Base-by-base conservation (phyloP, 257 asterid genomes). In the Echium plantagineum region DNA sequence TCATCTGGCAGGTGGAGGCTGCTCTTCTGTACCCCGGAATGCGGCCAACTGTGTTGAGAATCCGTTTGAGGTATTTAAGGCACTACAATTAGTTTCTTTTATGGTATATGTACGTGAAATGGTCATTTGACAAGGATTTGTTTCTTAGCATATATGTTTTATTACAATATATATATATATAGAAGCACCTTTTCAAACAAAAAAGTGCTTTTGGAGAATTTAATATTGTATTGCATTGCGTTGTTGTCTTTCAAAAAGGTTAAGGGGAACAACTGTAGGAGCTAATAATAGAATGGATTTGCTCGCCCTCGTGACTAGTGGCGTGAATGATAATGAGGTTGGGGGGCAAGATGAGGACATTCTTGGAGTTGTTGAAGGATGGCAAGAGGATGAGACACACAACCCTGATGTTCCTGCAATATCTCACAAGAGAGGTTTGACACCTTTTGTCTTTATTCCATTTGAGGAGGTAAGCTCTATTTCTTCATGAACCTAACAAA, bases 371-470 rank as follows among this genome's bases (percentile, higher is more conserved):
- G 97, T 91, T 22, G 95, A 80, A 77, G 80, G 87, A 38, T 91
- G 98, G 98, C 77, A 83, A 42, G 97, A 88, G 63, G 90, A 91
- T 46, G 98, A 91, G 77, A 82, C 98, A 0, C 98, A 89, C 69
- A 81, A 91, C 69, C 95, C 95, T 6, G 90, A 88, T 64, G 89
- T 88, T 57, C 97, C 95, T 8, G 97, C 98, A 58, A 66, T 80
- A 65, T 81, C 98, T 7, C 98, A 91, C 78, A 84, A 71, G 51
- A 79, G 90, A 76, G 95, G 98, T 46, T 71, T 91, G 28, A 81
- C 94, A 13, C 85, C 98, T 57, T 91, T 88, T 20, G 98, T 91
- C 67, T 91, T 91, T 62, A 80, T 91, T 75, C 94, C 98, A 16
- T 86, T 85, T 32, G 98, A 91, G 65, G 98, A 91, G 78, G 97